Evolutionary conservation across 352 stramenopile genomes (phyloP), one percentile per base, ranked within the genome.

Genomic region (Peronospora belbahrii): DNA sequence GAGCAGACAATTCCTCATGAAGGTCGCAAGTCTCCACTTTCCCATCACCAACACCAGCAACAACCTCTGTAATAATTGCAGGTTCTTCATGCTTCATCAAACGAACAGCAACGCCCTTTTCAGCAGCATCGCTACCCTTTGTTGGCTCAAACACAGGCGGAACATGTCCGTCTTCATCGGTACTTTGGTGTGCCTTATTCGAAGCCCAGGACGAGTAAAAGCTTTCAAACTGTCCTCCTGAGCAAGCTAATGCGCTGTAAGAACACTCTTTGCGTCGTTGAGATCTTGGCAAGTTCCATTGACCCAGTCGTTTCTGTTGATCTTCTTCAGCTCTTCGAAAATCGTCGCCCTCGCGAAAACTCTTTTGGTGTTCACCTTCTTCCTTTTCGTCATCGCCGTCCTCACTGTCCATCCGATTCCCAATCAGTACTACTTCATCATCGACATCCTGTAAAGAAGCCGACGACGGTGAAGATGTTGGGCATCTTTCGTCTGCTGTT

Each of bases 181-280:
- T 44, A 25, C 72, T 64, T 53, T 62, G 48, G 38, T 62, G 52
- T 3, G 64, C 53, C 62, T 79, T 88, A 35, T 76, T 76, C 0
- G 67, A 74, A 48, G 80, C 86, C 74, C 69, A 86, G 6, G 72
- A 84, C 22, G 70, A 71, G 60, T 88, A 86, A 56, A 88, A 85
- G 20, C 47, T 78, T 44, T 84, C 74, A 46, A 85, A 83, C 39
- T 83, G 70, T 10, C 52, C 62, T 15, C 66, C 55, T 14, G 60
- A 73, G 30, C 66, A 62, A 41, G 66, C 53, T 14, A 62, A 70
- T 6, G 65, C 58, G 27, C 53, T 81, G 0, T 56, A 79, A 9
- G 63, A 57, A 41, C 65, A 58, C 8, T 55, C 50, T 45, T 70
- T 80, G 2, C 65, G 71, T 1, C 65, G 71, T 13, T 61, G 61